Percentiles rank a stretch among this genome's conserved stretches.
These are phyloP conservation scores for Epicoccum nigrum DNA, from an alignment of 2,329 filamentous ascomycete species.

Conservation along the genomic window DNA sequence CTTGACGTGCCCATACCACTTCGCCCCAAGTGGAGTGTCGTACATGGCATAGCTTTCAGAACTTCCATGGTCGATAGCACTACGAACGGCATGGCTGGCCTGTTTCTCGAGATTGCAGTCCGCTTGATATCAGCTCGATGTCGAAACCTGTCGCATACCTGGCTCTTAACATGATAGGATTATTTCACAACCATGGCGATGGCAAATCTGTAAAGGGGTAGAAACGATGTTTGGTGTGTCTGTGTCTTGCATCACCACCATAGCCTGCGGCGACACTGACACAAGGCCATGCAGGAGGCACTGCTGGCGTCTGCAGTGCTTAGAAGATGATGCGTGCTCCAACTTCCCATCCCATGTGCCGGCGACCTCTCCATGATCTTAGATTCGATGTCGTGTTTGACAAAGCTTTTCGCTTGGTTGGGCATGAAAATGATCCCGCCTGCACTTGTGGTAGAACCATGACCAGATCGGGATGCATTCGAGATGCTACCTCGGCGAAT, in stretches of 20 bases:
- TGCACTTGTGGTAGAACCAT: slow-evolving; percentile 25
- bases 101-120: slow-evolving; percentile 9
- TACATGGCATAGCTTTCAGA: slow-evolving; percentile 7
- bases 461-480: slow-evolving; percentile 28
- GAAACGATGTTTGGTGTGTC: slow-evolving; percentile 21
- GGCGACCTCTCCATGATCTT: slow-evolving; percentile 29
- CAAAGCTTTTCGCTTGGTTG: slow-evolving; percentile 27
- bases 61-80: slow-evolving; percentile 11
- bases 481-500: slow-evolving; percentile 37
- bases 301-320: slow-evolving; percentile 1
- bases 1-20: slow-evolving; percentile 4
- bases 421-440: slow-evolving; percentile 28
- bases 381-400: slow-evolving; percentile 30
- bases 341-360: slow-evolving; percentile 15
- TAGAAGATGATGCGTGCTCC: slow-evolving; percentile 4
- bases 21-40: slow-evolving; percentile 3
- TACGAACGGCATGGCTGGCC: slow-evolving; percentile 13
- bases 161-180: slow-evolving; percentile 23
- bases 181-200: background rate
- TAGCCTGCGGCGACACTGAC: slow-evolving; percentile 24
- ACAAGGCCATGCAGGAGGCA: slow-evolving; percentile 14
- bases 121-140: slow-evolving; percentile 30
- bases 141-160: slow-evolving; percentile 30
- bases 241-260: slow-evolving; percentile 19
- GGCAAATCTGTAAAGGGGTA: slow-evolving; percentile 27